A percentile compares a stretch with the other conserved stretches of the same genome.
phyloP scores from a whole-genome alignment of 371 early-diverging fungal species.

The Rhizopus arrhizus region DNA sequence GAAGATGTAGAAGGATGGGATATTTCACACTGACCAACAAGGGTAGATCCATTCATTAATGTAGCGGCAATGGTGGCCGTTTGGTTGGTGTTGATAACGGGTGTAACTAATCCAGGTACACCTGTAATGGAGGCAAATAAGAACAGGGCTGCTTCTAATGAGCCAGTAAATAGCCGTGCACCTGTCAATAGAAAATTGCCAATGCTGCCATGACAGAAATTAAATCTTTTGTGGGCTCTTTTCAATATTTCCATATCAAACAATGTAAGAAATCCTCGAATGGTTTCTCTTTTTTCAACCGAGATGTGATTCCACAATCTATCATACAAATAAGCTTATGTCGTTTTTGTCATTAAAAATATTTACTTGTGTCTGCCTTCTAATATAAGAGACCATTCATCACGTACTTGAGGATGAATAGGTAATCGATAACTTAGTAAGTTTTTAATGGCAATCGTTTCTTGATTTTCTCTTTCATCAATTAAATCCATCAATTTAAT shows the following conservation, averaged over 20 bases:
- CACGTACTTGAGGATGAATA: constrained; percentile 52
- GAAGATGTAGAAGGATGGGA: constrained; percentile 54
- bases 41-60: constrained; percentile 56
- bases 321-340: constrained; percentile 6
- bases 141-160: constrained; percentile 72
- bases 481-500: constrained; percentile 62
- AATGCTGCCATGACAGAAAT: constrained; percentile 72
- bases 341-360: neutral
- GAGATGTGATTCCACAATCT: constrained; percentile 64
- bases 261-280: constrained; percentile 71
- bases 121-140: constrained; percentile 67
- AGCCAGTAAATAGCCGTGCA: constrained; percentile 69
- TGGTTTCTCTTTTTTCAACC: constrained; percentile 64
- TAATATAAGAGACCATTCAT: constrained; percentile 69
- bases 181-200: constrained; percentile 81
- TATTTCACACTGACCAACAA: constrained; percentile 74
- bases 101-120: constrained; percentile 63
- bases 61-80: constrained; percentile 66
- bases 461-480: constrained; percentile 16
- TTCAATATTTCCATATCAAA: constrained; percentile 71
- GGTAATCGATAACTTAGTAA: constrained; percentile 71
- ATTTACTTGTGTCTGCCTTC: constrained; percentile 70
- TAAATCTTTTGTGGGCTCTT: constrained; percentile 66
- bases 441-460: constrained; percentile 62
- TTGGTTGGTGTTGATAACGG: constrained; percentile 67